phyloP scores from a whole-genome alignment of 2,329 filamentous ascomycete genomes.

The Paecilomyces variotii region DNA sequence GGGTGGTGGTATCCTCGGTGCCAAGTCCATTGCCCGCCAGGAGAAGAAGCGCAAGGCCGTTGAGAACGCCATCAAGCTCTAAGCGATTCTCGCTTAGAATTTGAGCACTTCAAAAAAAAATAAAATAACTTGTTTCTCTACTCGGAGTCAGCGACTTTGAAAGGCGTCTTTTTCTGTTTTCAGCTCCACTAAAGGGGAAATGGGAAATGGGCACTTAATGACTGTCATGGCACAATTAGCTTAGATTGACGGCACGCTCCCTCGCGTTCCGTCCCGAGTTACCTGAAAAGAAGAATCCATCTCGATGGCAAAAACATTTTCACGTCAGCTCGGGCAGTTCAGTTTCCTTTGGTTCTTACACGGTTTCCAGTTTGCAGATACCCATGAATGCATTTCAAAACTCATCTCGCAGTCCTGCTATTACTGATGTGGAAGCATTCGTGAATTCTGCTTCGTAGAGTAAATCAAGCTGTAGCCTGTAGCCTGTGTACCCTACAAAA shows the following conservation, averaged over 20 bases:
- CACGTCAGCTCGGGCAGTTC: background rate
- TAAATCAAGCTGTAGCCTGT: background rate
- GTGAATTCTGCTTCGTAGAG: slow-evolving; percentile 14
- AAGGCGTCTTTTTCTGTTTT: slow-evolving; percentile 4
- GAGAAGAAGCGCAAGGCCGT: slow-evolving; percentile 92
- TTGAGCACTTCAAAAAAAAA: background rate
- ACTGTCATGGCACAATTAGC: slow-evolving; percentile 25
- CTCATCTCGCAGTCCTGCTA: slow-evolving; percentile 15
- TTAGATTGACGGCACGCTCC: slow-evolving; percentile 20
- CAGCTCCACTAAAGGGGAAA: background rate
- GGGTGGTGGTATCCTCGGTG: slow-evolving; percentile 99
- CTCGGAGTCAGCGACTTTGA: slow-evolving; percentile 12
- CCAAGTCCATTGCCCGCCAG: slow-evolving; percentile 73
- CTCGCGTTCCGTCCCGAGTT: slow-evolving; percentile 3
- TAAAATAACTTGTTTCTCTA: background rate
- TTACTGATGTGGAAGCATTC: slow-evolving; percentile 15
- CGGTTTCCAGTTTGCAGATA: slow-evolving; percentile 31
- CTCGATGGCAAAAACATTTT: slow-evolving; percentile 10
- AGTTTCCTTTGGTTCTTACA: slow-evolving; percentile 5
- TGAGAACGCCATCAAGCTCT: slow-evolving; percentile 96
- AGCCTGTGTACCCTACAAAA: background rate
- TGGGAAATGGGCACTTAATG: slow-evolving; percentile 3
- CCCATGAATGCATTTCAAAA: slow-evolving; percentile 32
- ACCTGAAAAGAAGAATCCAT: slow-evolving; percentile 11
- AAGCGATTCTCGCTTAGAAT: slow-evolving; percentile 35